Base-by-base conservation (phyloP, 176 grass and related monocot genomes). In the Phoenix dactylifera region DNA sequence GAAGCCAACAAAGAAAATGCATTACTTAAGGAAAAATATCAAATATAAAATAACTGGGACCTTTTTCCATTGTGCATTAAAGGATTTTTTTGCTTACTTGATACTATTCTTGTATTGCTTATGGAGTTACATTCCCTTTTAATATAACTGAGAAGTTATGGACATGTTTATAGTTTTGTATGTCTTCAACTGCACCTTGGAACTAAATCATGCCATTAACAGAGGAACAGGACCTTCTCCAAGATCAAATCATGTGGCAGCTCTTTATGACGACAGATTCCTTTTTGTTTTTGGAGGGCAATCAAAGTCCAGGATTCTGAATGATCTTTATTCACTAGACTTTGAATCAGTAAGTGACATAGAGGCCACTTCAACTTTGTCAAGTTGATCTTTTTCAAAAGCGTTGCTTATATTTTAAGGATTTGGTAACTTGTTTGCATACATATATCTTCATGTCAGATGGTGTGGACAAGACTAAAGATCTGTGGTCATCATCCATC, bases 391-490 rank as follows among this genome's bases (percentile, higher is more conserved):
- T 14, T 44, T 44, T 7, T 44, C 35, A 44, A 44, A 35, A 44
- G 1, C 14, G 10, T 44, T 44, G 9, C 35, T 12, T 44, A 14
- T 44, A 10, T 44, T 30, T 44, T 7, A 39, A 14, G 35, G 35
- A 44, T 44, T 44, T 44, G 10, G 14, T 14, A 44, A 44, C 35
- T 44, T 39, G 4, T 28, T 44, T 18, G 52, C 51, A 19, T 15
- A 17, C 35, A 18, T 24, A 15, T 22, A 20, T 22, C 14, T 68
- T 35, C 28, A 39, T 14, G 51, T 59, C 73, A 98, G 93, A 98
- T 98, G 87, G 82, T 92, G 52, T 98, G 93, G 93, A 85, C 93
- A 78, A 98, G 78, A 75, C 72, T 98, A 59, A 98, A 88, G 77
- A 85, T 79, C 28, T 67, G 78, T 57, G 93, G 93, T 55, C 76